A percentile compares a stretch with the other conserved stretches of the same genome.
phyloP scores from a whole-genome alignment of 768 basidiomycete genomes.

The Phaffia tasmanica region DNA sequence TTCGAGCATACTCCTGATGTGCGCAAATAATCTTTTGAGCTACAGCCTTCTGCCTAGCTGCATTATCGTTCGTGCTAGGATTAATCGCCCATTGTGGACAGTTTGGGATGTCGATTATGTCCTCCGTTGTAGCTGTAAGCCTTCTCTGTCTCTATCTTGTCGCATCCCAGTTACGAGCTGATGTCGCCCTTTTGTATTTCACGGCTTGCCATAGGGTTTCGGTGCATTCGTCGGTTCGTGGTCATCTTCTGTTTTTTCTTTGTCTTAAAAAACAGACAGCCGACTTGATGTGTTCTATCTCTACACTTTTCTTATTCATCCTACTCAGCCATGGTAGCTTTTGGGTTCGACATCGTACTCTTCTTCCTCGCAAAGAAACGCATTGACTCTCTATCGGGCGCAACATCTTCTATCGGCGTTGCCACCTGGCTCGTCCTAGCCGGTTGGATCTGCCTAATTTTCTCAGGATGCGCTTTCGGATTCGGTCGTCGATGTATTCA shows the following conservation, averaged over 20 bases:
- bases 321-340: slow-evolving; percentile 56
- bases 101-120: slow-evolving; percentile 8
- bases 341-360: slow-evolving; percentile 81
- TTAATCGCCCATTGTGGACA: slow-evolving; percentile 18
- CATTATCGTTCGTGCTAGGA: slow-evolving; percentile 7
- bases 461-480: slow-evolving; percentile 78
- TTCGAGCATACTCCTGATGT: too few species aligned
- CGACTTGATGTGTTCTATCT: neutral
- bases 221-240: neutral
- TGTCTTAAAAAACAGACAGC: neutral
- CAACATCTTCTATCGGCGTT: slow-evolving; percentile 67
- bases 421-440: slow-evolving; percentile 85
- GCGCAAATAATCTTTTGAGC: too few species aligned
- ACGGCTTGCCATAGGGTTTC: neutral
- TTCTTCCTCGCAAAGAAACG: slow-evolving; percentile 82
- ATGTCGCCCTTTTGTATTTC: neutral
- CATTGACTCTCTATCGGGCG: slow-evolving; percentile 62
- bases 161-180: neutral
- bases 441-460: slow-evolving; percentile 74
- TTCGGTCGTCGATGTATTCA: slow-evolving; percentile 72
- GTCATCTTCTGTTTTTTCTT: neutral
- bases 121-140: too few species aligned
- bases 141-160: neutral
- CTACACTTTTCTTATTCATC: neutral
- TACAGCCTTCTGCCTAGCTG: slow-evolving; percentile 42